Conservation (phyloP, 2,329 filamentous ascomycete genomes). For the Fusarium humuli region DNA sequence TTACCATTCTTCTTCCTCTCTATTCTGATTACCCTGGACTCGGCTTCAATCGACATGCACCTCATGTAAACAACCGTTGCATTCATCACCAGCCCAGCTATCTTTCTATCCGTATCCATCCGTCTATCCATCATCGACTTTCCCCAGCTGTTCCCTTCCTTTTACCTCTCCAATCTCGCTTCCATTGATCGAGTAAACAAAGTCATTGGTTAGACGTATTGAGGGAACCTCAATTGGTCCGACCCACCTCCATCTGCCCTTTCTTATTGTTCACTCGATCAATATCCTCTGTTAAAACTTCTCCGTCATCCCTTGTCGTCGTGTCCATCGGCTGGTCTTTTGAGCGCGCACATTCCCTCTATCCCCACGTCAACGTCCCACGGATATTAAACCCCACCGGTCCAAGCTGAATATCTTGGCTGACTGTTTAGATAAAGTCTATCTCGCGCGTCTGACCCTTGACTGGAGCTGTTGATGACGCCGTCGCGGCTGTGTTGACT, state of each 20-base stretch:
- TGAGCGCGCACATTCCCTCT: slow-evolving; percentile 28
- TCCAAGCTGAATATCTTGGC: slow-evolving; percentile 15
- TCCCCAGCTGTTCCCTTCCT: background rate
- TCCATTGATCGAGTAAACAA: slow-evolving; percentile 51
- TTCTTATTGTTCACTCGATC: background rate
- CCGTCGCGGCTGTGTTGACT: slow-evolving; percentile 41
- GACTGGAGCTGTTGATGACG: slow-evolving; percentile 41
- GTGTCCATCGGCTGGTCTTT: slow-evolving; percentile 19
- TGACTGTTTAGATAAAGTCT: slow-evolving; percentile 33
- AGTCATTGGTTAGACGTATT: slow-evolving; percentile 51
- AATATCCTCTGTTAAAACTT: slow-evolving; percentile 20
- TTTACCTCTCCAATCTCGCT: slow-evolving; percentile 2
- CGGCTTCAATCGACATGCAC: background rate
- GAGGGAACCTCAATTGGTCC: slow-evolving; percentile 47
- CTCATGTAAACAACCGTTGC: slow-evolving; percentile 19
- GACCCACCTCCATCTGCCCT: slow-evolving; percentile 35
- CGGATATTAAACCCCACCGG: slow-evolving; percentile 22
- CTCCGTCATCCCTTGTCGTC: slow-evolving; percentile 8
- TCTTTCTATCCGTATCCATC: background rate
- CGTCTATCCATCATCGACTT: slow-evolving; percentile 22
- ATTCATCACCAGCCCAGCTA: slow-evolving; percentile 10
- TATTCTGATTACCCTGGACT: slow-evolving; percentile 34
- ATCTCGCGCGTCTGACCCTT: slow-evolving; percentile 37
- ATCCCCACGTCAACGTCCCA: slow-evolving; percentile 28
- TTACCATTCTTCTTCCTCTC: slow-evolving; percentile 8